Evolutionary conservation across 768 basidiomycete genomes (phyloP).

Genomic region (Hygrophorus pudorinus): DNA sequence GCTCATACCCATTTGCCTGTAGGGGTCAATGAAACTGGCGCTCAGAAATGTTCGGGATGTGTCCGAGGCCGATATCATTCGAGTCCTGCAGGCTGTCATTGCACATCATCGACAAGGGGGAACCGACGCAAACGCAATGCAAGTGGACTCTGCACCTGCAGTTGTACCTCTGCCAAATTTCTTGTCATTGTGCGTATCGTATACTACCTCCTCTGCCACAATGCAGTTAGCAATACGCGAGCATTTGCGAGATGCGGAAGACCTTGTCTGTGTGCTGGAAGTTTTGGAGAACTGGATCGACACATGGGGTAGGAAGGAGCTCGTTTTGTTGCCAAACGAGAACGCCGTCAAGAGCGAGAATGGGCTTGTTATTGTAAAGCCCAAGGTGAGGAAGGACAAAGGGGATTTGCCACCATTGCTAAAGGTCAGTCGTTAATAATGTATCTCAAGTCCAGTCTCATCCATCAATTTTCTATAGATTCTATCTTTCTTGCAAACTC

Average conservation of each 20-base stretch:
- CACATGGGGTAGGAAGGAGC: slow-evolving; percentile 24
- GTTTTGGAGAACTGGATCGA: slow-evolving; percentile 42
- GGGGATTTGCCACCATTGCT: slow-evolving; percentile 30
- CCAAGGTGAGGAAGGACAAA: slow-evolving; percentile 13
- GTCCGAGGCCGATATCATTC: slow-evolving; percentile 53
- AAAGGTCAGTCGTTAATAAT: slow-evolving; percentile 23
- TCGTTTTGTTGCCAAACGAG: slow-evolving; percentile 27
- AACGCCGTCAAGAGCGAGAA: slow-evolving; percentile 28
- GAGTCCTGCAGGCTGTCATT: slow-evolving; percentile 36
- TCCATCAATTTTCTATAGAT: slow-evolving; percentile 27
- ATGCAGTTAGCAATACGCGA: slow-evolving; percentile 44
- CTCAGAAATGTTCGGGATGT: slow-evolving; percentile 50
- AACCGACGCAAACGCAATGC: slow-evolving; percentile 28
- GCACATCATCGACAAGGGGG: slow-evolving; percentile 21
- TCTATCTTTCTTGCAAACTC: slow-evolving; percentile 46
- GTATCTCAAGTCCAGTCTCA: background rate
- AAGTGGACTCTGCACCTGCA: slow-evolving; percentile 19
- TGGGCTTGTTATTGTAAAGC: slow-evolving; percentile 25
- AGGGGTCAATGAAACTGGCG: slow-evolving; percentile 41
- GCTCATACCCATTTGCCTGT: background rate
- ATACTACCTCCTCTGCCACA: slow-evolving; percentile 26
- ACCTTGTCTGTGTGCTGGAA: slow-evolving; percentile 33
- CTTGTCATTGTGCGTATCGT: slow-evolving; percentile 26
- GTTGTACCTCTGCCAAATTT: slow-evolving; percentile 23
- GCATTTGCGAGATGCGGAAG: slow-evolving; percentile 39